These are phyloP conservation scores for Gonapodya sp. DNA, from an alignment of 192 early-diverging fungal genomes.

Conservation along the genomic window DNA sequence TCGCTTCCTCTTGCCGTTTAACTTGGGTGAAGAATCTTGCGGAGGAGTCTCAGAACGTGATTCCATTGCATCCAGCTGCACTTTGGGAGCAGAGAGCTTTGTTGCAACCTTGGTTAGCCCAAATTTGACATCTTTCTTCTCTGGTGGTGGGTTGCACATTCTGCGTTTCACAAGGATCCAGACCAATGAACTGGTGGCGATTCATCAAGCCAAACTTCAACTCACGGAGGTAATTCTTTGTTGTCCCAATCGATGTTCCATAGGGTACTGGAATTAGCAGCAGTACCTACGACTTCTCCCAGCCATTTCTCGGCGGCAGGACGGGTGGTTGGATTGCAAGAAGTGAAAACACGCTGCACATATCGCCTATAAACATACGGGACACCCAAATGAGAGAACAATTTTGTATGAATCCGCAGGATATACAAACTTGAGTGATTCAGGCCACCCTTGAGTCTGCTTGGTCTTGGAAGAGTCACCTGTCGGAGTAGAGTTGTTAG, in stretches of 20 bases:
- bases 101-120: conserved; percentile 12
- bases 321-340: background rate
- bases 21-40: background rate
- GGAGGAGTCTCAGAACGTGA: conserved; percentile 16
- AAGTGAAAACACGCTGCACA: background rate
- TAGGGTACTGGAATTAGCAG: conserved; percentile 16
- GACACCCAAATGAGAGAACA: background rate
- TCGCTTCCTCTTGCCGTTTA: background rate
- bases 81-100: conserved; percentile 7
- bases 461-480: conserved; percentile 1
- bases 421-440: background rate
- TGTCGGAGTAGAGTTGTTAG: background rate
- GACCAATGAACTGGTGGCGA: no score
- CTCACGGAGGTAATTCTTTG: conserved; percentile 55
- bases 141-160: conserved; percentile 1
- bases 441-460: background rate
- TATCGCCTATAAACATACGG: background rate
- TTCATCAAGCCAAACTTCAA: no score
- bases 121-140: conserved; percentile 27
- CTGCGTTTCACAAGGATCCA: background rate
- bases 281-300: background rate
- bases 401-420: background rate
- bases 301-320: background rate
- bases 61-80: conserved; percentile 16
- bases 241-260: conserved; percentile 57